Evolutionary conservation across 2,329 filamentous ascomycete species (phyloP).

Genomic region (Colletotrichum sojae): DNA sequence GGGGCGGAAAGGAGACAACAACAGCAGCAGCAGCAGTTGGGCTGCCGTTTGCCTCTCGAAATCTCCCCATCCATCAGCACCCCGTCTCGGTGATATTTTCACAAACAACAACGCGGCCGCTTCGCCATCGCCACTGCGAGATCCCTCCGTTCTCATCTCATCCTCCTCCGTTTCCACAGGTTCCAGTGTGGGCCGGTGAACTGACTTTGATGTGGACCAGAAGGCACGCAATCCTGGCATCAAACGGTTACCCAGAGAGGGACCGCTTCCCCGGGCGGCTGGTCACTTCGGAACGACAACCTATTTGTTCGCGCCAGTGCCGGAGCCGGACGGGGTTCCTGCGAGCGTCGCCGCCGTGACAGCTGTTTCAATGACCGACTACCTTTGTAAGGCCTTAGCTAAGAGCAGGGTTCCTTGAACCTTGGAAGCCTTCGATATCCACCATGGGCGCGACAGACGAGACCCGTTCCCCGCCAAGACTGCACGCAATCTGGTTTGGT

Average conservation of each 20-base stretch:
- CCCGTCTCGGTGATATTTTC: too few species aligned
- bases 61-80: too few species aligned
- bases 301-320: conserved; percentile 28
- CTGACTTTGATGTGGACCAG: conserved; percentile 18
- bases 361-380: conserved; percentile 12
- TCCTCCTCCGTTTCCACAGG: conserved; percentile 6
- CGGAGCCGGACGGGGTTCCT: conserved; percentile 27
- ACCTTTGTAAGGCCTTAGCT: neutral
- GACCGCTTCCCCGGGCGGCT: conserved; percentile 1
- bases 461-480: conserved; percentile 7
- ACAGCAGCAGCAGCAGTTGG: neutral
- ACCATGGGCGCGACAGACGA: neutral
- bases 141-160: neutral
- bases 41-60: neutral
- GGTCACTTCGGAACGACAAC: conserved; percentile 31
- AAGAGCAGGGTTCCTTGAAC: neutral
- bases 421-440: neutral
- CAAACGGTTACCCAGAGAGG: conserved; percentile 15
- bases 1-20: conserved; percentile 31
- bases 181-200: conserved; percentile 16
- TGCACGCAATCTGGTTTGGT: conserved; percentile 15
- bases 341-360: conserved; percentile 16
- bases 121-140: neutral
- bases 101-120: too few species aligned
- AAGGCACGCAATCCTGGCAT: conserved; percentile 17